A percentile compares a stretch with the other conserved stretches of the same genome.
Evolutionary conservation across 2,329 filamentous ascomycete species (phyloP).

Genomic region (Colletotrichum sp.): DNA sequence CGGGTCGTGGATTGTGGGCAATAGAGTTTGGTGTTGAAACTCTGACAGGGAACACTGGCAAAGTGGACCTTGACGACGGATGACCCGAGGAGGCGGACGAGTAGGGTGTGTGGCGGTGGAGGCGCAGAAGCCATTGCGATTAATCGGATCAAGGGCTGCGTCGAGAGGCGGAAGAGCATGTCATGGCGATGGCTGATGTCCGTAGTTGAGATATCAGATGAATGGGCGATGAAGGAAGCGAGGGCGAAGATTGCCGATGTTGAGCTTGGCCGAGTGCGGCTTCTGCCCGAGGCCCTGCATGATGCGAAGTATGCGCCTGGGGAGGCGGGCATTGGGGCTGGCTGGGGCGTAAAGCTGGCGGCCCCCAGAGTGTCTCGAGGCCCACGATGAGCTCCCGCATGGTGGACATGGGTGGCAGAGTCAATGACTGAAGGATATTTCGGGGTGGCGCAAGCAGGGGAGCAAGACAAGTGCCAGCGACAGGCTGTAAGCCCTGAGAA

Average conservation of each 20-base stretch:
- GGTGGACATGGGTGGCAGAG: not conserved
- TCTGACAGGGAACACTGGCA: slow-evolving; percentile 5
- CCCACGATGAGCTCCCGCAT: not conserved
- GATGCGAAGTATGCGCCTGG: not conserved
- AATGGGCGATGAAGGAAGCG: not conserved
- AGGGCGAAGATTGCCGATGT: not conserved
- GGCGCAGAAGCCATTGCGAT: not conserved
- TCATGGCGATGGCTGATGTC: not conserved
- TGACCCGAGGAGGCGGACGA: not conserved
- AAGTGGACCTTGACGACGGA: slow-evolving; percentile 10
- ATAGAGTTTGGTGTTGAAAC: slow-evolving; percentile 18
- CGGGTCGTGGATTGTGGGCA: not conserved
- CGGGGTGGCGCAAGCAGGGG: not conserved
- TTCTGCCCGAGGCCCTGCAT: not conserved
- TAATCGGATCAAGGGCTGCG: not conserved
- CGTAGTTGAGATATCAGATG: not conserved
- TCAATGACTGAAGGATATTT: not conserved
- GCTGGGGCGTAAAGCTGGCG: not conserved
- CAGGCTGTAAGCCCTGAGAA: not conserved
- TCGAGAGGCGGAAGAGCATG: not conserved
- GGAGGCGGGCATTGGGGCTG: not conserved
- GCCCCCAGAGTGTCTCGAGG: not conserved
- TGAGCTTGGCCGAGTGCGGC: not conserved
- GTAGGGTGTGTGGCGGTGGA: not conserved
- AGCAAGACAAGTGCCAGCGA: not conserved